These are phyloP conservation scores for Fusarium nelsonii DNA, from an alignment of 2,329 filamentous ascomycete species.

Conservation along the genomic window DNA sequence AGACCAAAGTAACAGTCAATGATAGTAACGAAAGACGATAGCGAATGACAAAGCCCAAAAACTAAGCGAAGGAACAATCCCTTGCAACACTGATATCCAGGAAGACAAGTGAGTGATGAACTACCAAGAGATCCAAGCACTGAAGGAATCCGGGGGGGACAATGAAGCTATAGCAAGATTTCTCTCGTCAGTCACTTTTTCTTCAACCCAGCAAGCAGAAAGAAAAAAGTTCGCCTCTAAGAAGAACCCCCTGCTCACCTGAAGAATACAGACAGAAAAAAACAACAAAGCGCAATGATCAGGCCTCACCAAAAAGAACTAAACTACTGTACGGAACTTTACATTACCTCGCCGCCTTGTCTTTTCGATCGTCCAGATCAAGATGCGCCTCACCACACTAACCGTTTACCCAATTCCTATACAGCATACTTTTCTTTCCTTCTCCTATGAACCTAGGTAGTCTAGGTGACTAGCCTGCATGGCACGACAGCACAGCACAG, in stretches of 20 bases:
- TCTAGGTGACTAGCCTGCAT: conserved; percentile 11
- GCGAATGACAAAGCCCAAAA: conserved; percentile 31
- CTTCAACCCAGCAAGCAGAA: not conserved
- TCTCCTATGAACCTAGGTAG: too few species aligned
- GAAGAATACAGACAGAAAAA: not conserved
- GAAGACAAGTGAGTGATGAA: conserved; percentile 34
- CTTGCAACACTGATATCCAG: conserved; percentile 4
- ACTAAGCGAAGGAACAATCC: conserved; percentile 17
- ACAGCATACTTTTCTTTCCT: not conserved
- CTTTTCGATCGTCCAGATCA: not conserved
- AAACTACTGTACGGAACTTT: conserved; percentile 2
- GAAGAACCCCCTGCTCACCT: not conserved
- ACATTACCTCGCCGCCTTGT: not conserved
- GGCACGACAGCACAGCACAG: conserved; percentile 46
- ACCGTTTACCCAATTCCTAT: conserved; percentile 6
- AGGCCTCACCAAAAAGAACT: conserved; percentile 22
- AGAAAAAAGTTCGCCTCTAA: not conserved
- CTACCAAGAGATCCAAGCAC: conserved; percentile 4
- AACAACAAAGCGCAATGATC: conserved; percentile 18
- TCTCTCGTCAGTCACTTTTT: not conserved
- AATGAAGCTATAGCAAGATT: conserved; percentile 47
- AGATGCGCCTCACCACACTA: conserved; percentile 35
- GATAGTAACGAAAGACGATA: conserved; percentile 16
- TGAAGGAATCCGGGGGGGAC: conserved; percentile 29
- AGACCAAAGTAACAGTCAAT: not conserved